Conservation (phyloP, 106 monocot species). For the Allium cepa region DNA sequence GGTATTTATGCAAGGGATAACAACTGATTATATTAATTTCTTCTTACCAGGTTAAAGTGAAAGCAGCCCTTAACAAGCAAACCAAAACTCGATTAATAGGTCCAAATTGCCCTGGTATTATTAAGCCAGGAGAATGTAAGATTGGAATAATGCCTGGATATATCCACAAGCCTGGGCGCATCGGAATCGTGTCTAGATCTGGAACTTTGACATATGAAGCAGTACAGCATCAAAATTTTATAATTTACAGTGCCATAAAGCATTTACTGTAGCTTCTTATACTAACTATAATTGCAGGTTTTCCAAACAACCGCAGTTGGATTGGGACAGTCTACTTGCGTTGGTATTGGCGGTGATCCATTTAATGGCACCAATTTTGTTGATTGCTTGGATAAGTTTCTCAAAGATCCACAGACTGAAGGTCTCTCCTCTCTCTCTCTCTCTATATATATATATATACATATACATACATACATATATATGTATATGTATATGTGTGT, state of each 20-base stretch:
- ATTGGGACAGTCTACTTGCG: conserved; percentile 93
- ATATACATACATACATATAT: no score
- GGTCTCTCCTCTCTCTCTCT: conserved; percentile 21
- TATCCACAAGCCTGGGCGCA: conserved; percentile 96
- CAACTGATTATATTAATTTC: not conserved
- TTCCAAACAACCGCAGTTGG: conserved; percentile 99
- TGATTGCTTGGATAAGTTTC: conserved; percentile 78
- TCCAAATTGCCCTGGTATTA: conserved; percentile 97
- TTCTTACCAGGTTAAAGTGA: conserved; percentile 70
- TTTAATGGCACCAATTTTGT: conserved; percentile 99
- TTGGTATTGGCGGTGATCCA: conserved; percentile 97
- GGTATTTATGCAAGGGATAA: no score
- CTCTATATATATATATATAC: no score
- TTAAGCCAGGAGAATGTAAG: conserved; percentile 99
- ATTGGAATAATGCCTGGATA: conserved; percentile 99
- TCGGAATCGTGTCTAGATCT: conserved; percentile 95
- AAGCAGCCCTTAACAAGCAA: conserved; percentile 95
- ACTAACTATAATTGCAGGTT: conserved; percentile 34
- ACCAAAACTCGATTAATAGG: conserved; percentile 94
- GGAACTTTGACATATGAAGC: conserved; percentile 99
- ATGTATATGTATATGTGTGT: no score
- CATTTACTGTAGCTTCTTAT: no score
- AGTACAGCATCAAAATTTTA: conserved; percentile 25
- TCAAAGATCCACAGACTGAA: conserved; percentile 98
- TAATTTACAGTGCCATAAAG: not conserved